These are phyloP conservation scores for Tricholomella constricta DNA, from an alignment of 768 basidiomycete genomes.

Conservation along the genomic window DNA sequence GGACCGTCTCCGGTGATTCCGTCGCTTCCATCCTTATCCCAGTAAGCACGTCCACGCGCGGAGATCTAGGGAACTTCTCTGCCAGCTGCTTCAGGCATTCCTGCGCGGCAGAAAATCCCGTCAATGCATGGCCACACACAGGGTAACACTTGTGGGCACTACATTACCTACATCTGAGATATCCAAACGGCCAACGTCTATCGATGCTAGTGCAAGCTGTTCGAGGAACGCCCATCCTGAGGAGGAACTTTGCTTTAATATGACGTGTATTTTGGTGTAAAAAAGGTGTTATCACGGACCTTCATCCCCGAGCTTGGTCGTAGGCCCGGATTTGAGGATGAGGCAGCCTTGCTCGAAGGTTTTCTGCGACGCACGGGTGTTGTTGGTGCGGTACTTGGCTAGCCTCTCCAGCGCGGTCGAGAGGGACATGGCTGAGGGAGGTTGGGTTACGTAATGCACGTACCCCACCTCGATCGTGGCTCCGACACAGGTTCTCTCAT, in stretches of 20 bases:
- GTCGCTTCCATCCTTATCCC: slow-evolving; percentile 80
- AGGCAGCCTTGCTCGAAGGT: slow-evolving; percentile 54
- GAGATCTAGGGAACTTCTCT: slow-evolving; percentile 74
- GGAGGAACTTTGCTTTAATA: background rate
- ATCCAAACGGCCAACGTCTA: slow-evolving; percentile 72
- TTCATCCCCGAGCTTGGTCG: slow-evolving; percentile 55
- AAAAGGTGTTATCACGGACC: slow-evolving; percentile 34
- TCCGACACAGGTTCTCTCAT: too few relatives aligned
- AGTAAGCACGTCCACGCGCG: slow-evolving; percentile 74
- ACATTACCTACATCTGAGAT: slow-evolving; percentile 70
- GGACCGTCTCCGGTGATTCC: slow-evolving; percentile 54
- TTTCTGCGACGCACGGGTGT: slow-evolving; percentile 58
- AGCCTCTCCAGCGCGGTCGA: slow-evolving; percentile 52
- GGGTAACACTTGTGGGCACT: background rate
- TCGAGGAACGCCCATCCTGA: slow-evolving; percentile 82
- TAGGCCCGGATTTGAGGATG: slow-evolving; percentile 49
- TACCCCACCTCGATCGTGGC: background rate
- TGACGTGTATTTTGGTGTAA: slow-evolving; percentile 8
- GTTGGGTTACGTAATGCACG: slow-evolving; percentile 13
- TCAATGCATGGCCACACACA: slow-evolving; percentile 23
- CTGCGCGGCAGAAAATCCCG: slow-evolving; percentile 37
- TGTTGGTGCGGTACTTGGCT: slow-evolving; percentile 54
- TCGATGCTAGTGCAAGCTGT: slow-evolving; percentile 74
- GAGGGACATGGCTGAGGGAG: slow-evolving; percentile 42
- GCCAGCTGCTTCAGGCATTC: slow-evolving; percentile 62